Base-by-base conservation (phyloP, 129 eudicot genomes). In the Tanacetum coccineum region DNA sequence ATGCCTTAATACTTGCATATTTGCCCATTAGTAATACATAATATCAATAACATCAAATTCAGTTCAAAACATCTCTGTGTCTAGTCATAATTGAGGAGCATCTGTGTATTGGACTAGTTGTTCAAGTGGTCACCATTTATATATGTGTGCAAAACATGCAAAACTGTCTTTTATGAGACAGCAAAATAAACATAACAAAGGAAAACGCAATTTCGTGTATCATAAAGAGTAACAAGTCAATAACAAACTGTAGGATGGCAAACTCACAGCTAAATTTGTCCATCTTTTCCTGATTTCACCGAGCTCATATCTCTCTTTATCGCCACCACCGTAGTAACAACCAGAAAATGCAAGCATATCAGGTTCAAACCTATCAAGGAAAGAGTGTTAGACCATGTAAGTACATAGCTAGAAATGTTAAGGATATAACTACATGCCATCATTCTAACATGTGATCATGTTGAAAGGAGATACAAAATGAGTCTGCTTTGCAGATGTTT, bases 321-420 rank as follows among this genome's bases (percentile, higher is more conserved):
- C 95, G 40, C 96, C 97, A 20, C 97, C 97, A 70, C 97, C 97
- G 60, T 80, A 87, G 86, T 91, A 91, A 79, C 97, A 91, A n/a
- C 97, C 97, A 66, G 96, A 89, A 91, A 89, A 89, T 74, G 96
- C 96, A 79, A 89, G 96, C 96, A 89, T 89, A 71, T 89, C 96
- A 66, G 96, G 91, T 78, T 89, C 96, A 78, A 86, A 89, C 95
- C 96, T 89, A 95, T 87, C 70, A 53, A 9, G 46, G 15, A 64
- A 63, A 52, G 58, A 42, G 39, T 63, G 10, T 32, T 45, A 62
- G 46, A 44, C 48, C 48, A 64, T 64, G 64, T 32, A 26, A 64
- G 21, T 56, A 72, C 56, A 52, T 32, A 36, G 62, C 52, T 48
- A 12, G 1, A 49, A 61, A 30, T 39, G 17, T 11, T 47, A 71